These are phyloP conservation scores for Boletus holoroseus DNA, from an alignment of 1,284 basidiomycete genomes.

Conservation along the genomic window DNA sequence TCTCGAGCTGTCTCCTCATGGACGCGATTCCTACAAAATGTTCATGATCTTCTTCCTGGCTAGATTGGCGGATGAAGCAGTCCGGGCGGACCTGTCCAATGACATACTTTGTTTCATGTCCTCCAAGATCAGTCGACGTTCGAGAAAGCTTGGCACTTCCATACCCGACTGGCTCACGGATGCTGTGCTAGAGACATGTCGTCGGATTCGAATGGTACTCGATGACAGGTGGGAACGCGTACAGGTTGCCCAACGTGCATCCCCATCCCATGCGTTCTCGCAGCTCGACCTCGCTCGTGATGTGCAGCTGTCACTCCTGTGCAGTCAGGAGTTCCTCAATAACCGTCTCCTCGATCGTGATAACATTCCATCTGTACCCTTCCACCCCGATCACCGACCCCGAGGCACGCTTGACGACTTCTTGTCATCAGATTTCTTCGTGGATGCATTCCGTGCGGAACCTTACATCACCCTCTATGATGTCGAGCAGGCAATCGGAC, in stretches of 20 bases:
- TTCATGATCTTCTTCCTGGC: conserved; percentile 43
- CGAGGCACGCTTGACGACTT: conserved; percentile 17
- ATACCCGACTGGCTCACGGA: conserved; percentile 10
- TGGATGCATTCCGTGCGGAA: conserved; percentile 6
- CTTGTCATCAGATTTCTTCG: conserved; percentile 18
- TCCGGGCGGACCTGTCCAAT: conserved; percentile 16
- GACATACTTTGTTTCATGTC: conserved; percentile 30
- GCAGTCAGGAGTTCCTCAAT: conserved; percentile 24
- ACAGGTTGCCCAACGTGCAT: conserved; percentile 10
- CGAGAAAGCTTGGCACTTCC: conserved; percentile 33
- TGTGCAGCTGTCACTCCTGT: conserved; percentile 27
- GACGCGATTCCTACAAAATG: conserved; percentile 38
- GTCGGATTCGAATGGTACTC: background rate
- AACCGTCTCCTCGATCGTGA: background rate
- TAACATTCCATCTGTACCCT: background rate
- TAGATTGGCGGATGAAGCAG: conserved; percentile 26
- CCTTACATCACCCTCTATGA: conserved; percentile 28
- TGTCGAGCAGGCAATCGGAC: conserved; percentile 31
- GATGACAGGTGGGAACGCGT: conserved; percentile 14
- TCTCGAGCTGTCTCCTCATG: conserved; percentile 21
- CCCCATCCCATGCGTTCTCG: conserved; percentile 23
- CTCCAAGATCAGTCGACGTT: conserved; percentile 34
- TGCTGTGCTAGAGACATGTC: background rate
- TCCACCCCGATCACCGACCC: conserved; percentile 6
- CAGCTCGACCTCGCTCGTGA: conserved; percentile 28